Evolutionary conservation across 1,284 basidiomycete genomes (phyloP).

Genomic region (Boletus smithii): DNA sequence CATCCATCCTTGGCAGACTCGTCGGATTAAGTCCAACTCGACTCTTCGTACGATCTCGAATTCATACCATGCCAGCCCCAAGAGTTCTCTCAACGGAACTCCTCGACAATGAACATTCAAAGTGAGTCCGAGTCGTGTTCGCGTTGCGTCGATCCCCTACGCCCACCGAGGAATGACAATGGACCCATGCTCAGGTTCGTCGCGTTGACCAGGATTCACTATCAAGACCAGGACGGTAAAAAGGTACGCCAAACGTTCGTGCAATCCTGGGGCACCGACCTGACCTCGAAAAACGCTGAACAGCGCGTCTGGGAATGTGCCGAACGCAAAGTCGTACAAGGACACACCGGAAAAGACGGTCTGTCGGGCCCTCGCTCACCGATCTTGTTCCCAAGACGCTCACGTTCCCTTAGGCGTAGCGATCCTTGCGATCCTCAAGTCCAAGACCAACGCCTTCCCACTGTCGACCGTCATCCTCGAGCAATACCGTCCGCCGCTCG

Average conservation of each 20-base stretch:
- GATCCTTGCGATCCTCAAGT: slow-evolving; percentile 76
- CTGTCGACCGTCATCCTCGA: no score
- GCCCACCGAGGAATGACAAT: background rate
- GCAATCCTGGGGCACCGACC: background rate
- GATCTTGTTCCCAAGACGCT: slow-evolving; percentile 52
- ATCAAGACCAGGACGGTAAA: slow-evolving; percentile 69
- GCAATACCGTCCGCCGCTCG: slow-evolving; percentile 82
- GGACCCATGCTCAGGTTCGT: slow-evolving; percentile 73
- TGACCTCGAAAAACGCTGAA: no score
- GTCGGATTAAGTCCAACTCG: background rate
- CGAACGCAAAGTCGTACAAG: slow-evolving; percentile 76
- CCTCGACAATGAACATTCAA: slow-evolving; percentile 57
- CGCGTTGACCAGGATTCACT: slow-evolving; percentile 69
- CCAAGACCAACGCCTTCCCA: slow-evolving; percentile 54
- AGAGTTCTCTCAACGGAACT: slow-evolving; percentile 46
- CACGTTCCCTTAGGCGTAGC: slow-evolving; percentile 65
- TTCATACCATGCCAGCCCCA: slow-evolving; percentile 17
- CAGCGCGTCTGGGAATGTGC: slow-evolving; percentile 86
- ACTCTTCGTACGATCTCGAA: background rate
- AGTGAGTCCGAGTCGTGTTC: slow-evolving; percentile 41
- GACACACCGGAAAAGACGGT: slow-evolving; percentile 79
- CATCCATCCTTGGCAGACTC: slow-evolving; percentile 9
- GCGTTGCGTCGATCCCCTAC: no score
- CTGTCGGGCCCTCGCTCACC: background rate
- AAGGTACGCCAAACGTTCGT: slow-evolving; percentile 44